Percentiles rank a stretch among this genome's conserved stretches.
phyloP scores from a whole-genome alignment of 148 eudicot species.

The Cornus controversa region DNA sequence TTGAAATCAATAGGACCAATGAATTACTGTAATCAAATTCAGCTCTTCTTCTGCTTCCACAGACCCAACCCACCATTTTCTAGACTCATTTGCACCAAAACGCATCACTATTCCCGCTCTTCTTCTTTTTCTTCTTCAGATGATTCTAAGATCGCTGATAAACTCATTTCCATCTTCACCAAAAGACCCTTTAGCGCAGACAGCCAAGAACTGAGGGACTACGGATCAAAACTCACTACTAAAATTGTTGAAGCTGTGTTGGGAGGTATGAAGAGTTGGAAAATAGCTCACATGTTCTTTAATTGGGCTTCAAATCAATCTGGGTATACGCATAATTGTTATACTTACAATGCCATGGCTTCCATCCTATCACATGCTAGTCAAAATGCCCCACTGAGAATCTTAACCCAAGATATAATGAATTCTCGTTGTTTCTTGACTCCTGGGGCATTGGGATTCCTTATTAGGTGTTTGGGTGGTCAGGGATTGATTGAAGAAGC shows the following conservation, averaged over 20 bases:
- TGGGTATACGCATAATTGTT: conserved; percentile 66
- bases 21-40: background rate
- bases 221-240: conserved; percentile 47
- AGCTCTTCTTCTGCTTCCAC: background rate
- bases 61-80: background rate
- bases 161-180: conserved; percentile 51
- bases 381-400: conserved; percentile 67
- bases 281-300: conserved; percentile 52
- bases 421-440: conserved; percentile 40
- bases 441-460: conserved; percentile 70
- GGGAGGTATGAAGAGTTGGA: conserved; percentile 51
- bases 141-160: conserved; percentile 16
- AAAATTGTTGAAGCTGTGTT: conserved; percentile 58
- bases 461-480: conserved; percentile 70
- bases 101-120: background rate
- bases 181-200: conserved; percentile 20
- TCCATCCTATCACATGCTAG: conserved; percentile 72
- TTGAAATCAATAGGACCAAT: background rate
- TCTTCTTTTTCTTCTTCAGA: conserved; percentile 6
- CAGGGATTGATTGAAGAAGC: conserved; percentile 66
- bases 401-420: conserved; percentile 30
- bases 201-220: conserved; percentile 32
- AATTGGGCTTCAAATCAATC: conserved; percentile 59
- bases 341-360: conserved; percentile 73
- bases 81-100: conserved; percentile 1